Base-by-base conservation (phyloP, 805 yeast genomes). In the Schwanniomyces pseudopolymorphus region DNA sequence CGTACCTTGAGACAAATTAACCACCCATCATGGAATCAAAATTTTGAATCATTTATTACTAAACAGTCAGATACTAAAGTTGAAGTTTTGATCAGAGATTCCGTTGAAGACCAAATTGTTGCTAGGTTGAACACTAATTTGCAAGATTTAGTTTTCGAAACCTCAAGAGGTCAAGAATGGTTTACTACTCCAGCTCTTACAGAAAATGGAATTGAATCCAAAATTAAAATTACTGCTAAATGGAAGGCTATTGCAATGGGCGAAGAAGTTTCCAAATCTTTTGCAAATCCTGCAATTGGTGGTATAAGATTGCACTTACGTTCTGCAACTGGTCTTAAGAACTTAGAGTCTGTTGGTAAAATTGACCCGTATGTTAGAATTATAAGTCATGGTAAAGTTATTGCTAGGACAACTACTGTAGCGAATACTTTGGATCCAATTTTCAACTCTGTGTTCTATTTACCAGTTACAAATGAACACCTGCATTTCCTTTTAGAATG, bases 361-460 rank as follows among this genome's bases (percentile, higher is more conserved):
- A 82, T 86, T 56, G 91, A 87, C 64, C 94, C 95, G 4, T 87
- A 85, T 56, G 81, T 84, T 33, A 75, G 79, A 48, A 74, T 86
- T 8, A 57, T 79, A 31, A 63, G 80, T 47, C 81, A 83, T 56
- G 86, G 85, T 53, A 79, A 78, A 59, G 58, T 79, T 33, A 75
- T 74, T 49, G 85, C 76, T 44, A 74, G 71, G 51, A 82, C 94
- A 2, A 59, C 68, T 1, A 78, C 78, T 45, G 77, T 77, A 53
- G 78, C 81, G 10, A 75, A 79, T 41, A 74, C 81, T 1, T 59
- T 74, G 27, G 69, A 79, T 47, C 91, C 92, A 2, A 54, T 58
- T n/a, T 87, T 77, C 64, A 76, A 85, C 56, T 76, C 77, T 44
- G 83, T 79, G 5, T 67, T 72, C 31, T 87, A 78, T 59, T 58